Conservation (phyloP, 208 protist species). For the Lotmaria passim region DNA sequence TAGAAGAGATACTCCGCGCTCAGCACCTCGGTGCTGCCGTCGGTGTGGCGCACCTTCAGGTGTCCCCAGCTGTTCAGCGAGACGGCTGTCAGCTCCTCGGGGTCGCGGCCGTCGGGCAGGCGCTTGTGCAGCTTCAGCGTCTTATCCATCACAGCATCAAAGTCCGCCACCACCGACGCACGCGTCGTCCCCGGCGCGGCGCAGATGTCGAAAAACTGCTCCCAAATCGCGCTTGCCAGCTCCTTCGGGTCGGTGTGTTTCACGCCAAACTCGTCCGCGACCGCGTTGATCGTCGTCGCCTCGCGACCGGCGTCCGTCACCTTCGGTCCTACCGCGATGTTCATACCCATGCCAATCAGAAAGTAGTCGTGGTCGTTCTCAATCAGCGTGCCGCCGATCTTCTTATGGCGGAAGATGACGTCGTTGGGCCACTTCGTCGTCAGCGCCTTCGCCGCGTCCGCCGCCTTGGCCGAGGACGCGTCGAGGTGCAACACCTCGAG, state of each 20-base stretch:
- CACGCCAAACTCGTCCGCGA: constrained; percentile 34
- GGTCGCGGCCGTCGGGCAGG: constrained; percentile 40
- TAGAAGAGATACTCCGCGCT: constrained; percentile 75
- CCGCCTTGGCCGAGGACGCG: constrained; percentile 6
- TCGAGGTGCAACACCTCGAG: constrained; percentile 36
- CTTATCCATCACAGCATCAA: constrained; percentile 62
- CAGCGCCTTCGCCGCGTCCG: constrained; percentile 20
- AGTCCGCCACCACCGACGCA: constrained; percentile 38
- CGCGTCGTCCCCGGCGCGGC: constrained; percentile 27
- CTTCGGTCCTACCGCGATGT: constrained; percentile 51
- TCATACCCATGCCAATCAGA: constrained; percentile 76
- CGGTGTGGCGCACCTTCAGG: constrained; percentile 46
- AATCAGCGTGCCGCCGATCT: constrained; percentile 71
- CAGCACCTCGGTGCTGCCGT: constrained; percentile 53
- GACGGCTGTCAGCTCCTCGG: constrained; percentile 47
- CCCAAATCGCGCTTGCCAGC: constrained; percentile 55
- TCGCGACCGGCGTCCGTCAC: constrained; percentile 55
- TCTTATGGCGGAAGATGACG: constrained; percentile 60
- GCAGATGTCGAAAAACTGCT: constrained; percentile 40
- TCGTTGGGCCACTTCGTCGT: constrained; percentile 87
- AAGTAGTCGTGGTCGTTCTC: constrained; percentile 42
- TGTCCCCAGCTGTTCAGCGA: constrained; percentile 67
- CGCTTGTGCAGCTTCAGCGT: constrained; percentile 47
- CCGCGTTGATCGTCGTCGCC: constrained; percentile 40
- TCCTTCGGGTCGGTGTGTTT: constrained; percentile 5